These are phyloP conservation scores for Silene uniflora DNA, from an alignment of 148 eudicot species.

Conservation along the genomic window DNA sequence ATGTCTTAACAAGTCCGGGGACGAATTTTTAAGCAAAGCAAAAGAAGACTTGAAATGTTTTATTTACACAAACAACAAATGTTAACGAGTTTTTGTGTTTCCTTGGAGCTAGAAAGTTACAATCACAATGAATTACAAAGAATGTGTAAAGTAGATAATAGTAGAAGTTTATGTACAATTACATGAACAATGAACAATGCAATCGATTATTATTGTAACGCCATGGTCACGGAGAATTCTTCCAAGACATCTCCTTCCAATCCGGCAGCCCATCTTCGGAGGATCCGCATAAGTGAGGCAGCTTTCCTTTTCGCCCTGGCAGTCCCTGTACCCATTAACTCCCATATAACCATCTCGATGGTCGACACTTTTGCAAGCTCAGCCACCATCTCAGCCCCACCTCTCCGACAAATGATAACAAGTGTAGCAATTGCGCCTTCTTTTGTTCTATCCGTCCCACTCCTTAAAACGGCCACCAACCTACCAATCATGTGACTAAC, in stretches of 20 bases:
- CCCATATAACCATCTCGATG: conserved; percentile 79
- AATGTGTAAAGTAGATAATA: not conserved
- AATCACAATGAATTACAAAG: conserved; percentile 21
- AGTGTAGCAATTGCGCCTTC: conserved; percentile 78
- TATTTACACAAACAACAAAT: conserved; percentile 16
- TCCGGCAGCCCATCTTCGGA: conserved; percentile 87
- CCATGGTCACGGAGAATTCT: conserved; percentile 31
- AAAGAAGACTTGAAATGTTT: not conserved
- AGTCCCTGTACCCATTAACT: conserved; percentile 70
- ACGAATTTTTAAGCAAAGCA: too few species aligned
- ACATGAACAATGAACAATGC: not conserved
- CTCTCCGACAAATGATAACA: conserved; percentile 70
- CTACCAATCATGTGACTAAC: conserved; percentile 41
- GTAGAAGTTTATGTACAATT: conserved; percentile 28
- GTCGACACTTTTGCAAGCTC: conserved; percentile 59
- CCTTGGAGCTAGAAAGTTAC: not conserved
- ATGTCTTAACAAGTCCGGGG: too few species aligned
- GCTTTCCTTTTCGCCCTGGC: conserved; percentile 75
- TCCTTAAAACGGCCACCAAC: conserved; percentile 46
- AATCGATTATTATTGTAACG: conserved; percentile 14
- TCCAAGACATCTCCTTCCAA: conserved; percentile 39
- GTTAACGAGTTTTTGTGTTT: conserved; percentile 19
- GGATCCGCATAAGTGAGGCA: conserved; percentile 66
- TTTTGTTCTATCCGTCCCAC: conserved; percentile 57
- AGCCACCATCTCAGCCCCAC: conserved; percentile 70